Base-by-base conservation (phyloP, 352 stramenopile species). In the Pythium insidiosum region DNA sequence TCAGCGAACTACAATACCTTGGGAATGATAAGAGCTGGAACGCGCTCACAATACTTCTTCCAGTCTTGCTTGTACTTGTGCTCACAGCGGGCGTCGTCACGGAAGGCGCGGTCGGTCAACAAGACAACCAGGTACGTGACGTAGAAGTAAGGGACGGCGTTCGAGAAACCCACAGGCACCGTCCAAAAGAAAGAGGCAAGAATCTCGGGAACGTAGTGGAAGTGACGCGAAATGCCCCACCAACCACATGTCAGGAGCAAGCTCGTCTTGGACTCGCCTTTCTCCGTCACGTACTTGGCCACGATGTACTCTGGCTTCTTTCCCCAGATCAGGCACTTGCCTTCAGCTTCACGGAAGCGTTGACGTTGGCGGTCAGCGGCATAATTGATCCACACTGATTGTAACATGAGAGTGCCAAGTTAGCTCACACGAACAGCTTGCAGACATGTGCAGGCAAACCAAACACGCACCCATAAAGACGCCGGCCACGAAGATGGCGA, bases 31-130 rank as follows among this genome's bases (percentile, higher is more conserved):
- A 95, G 84, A 43, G 83, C 80, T 7, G 86, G 88, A 48, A 97
- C 88, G 22, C 70, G 67, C 46, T 76, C 68, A 55, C 73, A 86
- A 54, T 97, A 98, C 55, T 98, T 85, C 29, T 91, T 73, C 77
- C 91, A 99, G 68, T 98, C 92, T 25, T 94, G 82, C 33, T 84
- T 87, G 70, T 99, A 98, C 73, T 99, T 99, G 49, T 88, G 68
- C 6, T 64, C 60, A 61, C 95, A 99, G 33, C 90, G 84, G 5
- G 95, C 86, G 37, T 97, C 91, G 72, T 99, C 96, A 43, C 95
- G 83, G 43, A 89, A 96, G 11, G 94, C 91, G 48, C 96, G 79
- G 68, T 99, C 94, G 1, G 88, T 84, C 39, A 99, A 78, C 16
- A 99, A 64, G 22, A 97, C 63, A 6, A 84, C 95, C 34, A 99